These are phyloP conservation scores for Alternaria angustiovoidea DNA, from an alignment of 2,329 filamentous ascomycete species.

Conservation along the genomic window DNA sequence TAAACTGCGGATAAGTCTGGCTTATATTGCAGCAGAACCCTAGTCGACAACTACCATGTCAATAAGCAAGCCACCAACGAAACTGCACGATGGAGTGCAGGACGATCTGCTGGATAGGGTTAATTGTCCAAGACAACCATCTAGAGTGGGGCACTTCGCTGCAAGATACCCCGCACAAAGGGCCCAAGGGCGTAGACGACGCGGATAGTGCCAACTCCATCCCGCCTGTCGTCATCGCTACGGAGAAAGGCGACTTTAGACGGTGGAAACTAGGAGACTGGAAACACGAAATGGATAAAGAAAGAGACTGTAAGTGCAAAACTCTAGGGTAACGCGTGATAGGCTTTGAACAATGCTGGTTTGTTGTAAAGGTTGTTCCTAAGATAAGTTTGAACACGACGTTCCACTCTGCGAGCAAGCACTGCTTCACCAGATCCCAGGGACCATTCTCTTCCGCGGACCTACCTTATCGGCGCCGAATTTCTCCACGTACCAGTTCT, in stretches of 20 bases:
- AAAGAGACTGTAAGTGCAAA: background rate
- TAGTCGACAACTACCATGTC: background rate
- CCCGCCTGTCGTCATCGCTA: constrained; percentile 1
- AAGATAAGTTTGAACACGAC: background rate
- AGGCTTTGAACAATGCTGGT: background rate
- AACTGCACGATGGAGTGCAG: background rate
- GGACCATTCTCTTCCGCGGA: constrained; percentile 42
- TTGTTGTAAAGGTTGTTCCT: background rate
- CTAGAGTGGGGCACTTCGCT: constrained; percentile 5
- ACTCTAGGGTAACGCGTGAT: background rate
- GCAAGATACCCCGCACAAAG: constrained; percentile 8
- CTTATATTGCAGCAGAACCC: background rate
- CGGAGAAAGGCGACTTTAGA: background rate
- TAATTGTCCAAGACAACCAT: background rate
- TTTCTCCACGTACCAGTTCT: constrained; percentile 60
- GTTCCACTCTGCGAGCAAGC: background rate
- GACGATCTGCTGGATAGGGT: background rate
- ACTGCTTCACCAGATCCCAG: constrained; percentile 40
- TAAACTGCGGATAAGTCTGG: background rate
- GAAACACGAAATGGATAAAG: background rate
- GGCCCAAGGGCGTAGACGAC: background rate
- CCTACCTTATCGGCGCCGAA: constrained; percentile 45
- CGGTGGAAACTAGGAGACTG: background rate
- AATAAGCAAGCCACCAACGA: constrained; percentile 3
- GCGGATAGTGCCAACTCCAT: background rate